Evolutionary conservation across 371 early-diverging fungal species (phyloP), one percentile per base, ranked within the genome.

Genomic region (Umbelopsis sp.): DNA sequence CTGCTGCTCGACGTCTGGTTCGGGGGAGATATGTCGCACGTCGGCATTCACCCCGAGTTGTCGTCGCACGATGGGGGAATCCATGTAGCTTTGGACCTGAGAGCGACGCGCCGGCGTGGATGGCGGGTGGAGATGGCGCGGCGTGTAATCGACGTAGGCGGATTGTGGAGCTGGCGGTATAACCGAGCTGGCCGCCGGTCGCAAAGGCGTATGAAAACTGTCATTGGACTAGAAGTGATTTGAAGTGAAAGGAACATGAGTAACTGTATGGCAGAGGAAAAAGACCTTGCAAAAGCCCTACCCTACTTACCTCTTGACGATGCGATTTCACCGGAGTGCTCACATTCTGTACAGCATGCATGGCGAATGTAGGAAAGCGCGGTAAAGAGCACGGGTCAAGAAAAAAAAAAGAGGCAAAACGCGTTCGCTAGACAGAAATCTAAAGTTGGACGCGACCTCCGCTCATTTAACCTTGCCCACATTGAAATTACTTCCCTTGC

Each of bases 131-230:
- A 66, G 63, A 16, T 74, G 70, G 48, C 83, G 71, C 46, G 83
- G 77, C 44, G 83, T 80, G 65, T 82, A 82, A 46, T 82, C 83
- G 3, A 82, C 83, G 66, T 73, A 77, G 18, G 74, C 69, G 10
- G 77, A 80, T 29, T 70, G 50, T 24, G 79, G 70, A 18, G 67
- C 68, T 22, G 67, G 20, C 32, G 53, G 24, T 22, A 65, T 65
- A 18, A 12, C 41, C 8, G 51, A 38, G 53, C 44, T 35, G 6
- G 67, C 22, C 8, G 67, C 52, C 4, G 57, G 57, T 4, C 57
- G 57, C 29, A 57, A 35, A 12, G 57, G 57, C 11, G 57, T 57
- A 57, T 57, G 57, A 35, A 57, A 57, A 29, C 35, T 57, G 57
- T 37, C 57, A 35, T 57, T 35, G 57, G 29, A 20, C 52, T 22